Base-by-base conservation (phyloP, 2,329 filamentous ascomycete species). In the Aureobasidium sp. region DNA sequence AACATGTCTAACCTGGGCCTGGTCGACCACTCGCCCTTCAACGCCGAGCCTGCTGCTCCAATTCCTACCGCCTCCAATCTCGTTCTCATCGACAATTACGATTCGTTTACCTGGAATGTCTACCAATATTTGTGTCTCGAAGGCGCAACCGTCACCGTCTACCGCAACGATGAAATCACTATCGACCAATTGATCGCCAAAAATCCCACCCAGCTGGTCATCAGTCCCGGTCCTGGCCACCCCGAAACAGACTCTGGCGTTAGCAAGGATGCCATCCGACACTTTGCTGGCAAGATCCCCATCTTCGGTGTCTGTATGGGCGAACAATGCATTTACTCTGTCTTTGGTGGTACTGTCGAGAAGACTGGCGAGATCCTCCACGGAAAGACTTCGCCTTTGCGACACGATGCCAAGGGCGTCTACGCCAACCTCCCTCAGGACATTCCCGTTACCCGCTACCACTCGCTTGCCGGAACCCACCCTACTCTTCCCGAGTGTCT, bases 251-350 rank as follows among this genome's bases (percentile, higher is more conserved):
- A 99, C 77, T 92, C 94, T 25, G 95, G 94, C 62, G 85, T 99
- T 70, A 97, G 92, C 75, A 91, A 91, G 72, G 90, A 90, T 75
- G 92, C 91, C 45, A 96, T 99, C 70, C 82, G 86, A 69, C 82
- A 97, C 74, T 99, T 97, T 74, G 86, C 88, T 34, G 94, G 94
- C 67, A 97, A 96, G 77, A 90, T 99, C 53, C 94, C 94, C 11
- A 86, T 99, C 15, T 84, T 99, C 58, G 94, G 94, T n/a, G 94
- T 99, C 34, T 99, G 94, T 72, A 97, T 99, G 93, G 94, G 94
- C 68, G 88, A 97, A 86, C 94, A 99, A 80, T 99, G 94, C 76
- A 97, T 99, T 66, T 93, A 95, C 72, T 89, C 94, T 60, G 87
- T 91, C 36, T 97, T 95, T 70, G 94, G 94, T 52, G 94, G 94